Conservation (phyloP, 108 stramenopile genomes). For the Skeletonema menzelii region DNA sequence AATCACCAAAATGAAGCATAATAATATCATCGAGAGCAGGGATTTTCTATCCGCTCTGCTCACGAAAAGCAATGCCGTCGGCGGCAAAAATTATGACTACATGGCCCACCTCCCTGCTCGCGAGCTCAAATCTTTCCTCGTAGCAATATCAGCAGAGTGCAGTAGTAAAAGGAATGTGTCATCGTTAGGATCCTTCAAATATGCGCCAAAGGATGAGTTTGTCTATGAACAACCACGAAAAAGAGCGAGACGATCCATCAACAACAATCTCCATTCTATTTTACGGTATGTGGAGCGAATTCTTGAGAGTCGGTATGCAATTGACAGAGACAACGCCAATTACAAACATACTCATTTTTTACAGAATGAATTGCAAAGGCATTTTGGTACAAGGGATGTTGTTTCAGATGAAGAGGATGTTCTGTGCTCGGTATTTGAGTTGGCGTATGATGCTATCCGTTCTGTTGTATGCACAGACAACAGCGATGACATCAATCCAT, state of each 20-base stretch:
- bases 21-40: slow-evolving; percentile 7
- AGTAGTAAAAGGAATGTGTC: not conserved
- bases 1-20: not conserved
- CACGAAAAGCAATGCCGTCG: not conserved
- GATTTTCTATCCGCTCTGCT: slow-evolving; percentile 5
- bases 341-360: slow-evolving; percentile 6
- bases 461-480: not conserved
- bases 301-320: slow-evolving; percentile 18
- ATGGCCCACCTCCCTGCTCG: not conserved
- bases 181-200: not conserved
- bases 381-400: slow-evolving; percentile 31
- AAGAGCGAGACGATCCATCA: slow-evolving; percentile 5
- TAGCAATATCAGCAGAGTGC: slow-evolving; percentile 15
- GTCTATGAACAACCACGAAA: slow-evolving; percentile 12
- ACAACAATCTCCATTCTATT: slow-evolving; percentile 34
- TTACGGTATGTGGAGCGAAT: slow-evolving; percentile 26
- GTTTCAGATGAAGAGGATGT: slow-evolving; percentile 21
- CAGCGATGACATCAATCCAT: not conserved
- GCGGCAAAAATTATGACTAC: not conserved
- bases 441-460: slow-evolving; percentile 30
- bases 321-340: not conserved
- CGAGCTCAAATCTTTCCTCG: slow-evolving; percentile 9
- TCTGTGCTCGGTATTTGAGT: slow-evolving; percentile 24
- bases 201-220: not conserved
- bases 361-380: slow-evolving; percentile 15